Evolutionary conservation across 192 early-diverging fungal genomes (phyloP).

Genomic region (Ambispora gerdemannii): DNA sequence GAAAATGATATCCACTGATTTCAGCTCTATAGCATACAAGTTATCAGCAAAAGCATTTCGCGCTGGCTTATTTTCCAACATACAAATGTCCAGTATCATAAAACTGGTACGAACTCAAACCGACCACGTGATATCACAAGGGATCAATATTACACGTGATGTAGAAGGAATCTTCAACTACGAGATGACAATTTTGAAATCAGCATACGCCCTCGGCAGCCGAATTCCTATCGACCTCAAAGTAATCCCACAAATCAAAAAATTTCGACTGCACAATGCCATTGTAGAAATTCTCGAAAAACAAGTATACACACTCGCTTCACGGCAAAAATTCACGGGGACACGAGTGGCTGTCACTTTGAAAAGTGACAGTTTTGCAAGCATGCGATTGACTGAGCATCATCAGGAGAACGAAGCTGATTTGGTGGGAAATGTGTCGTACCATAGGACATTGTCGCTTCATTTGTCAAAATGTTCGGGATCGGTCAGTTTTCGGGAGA

Average conservation of each 20-base stretch:
- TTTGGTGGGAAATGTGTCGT: constrained; percentile 13
- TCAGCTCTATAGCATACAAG: background rate
- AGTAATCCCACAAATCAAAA: constrained; percentile 15
- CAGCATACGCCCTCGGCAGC: background rate
- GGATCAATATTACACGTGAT: constrained; percentile 18
- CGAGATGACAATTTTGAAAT: too few species aligned
- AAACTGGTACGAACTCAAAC: constrained; percentile 20
- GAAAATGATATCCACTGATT: constrained; percentile 1
- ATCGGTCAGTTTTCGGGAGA: constrained; percentile 10
- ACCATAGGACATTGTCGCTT: constrained; percentile 10
- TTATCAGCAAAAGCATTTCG: constrained; percentile 11
- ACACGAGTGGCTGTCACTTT: background rate
- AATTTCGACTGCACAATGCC: background rate
- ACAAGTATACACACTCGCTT: background rate
- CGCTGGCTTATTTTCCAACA: constrained; percentile 1
- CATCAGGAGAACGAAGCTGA: constrained; percentile 8
- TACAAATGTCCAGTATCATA: background rate
- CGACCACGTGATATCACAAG: constrained; percentile 17
- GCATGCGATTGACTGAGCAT: constrained; percentile 2
- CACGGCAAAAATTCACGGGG: background rate
- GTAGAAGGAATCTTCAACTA: constrained; percentile 10
- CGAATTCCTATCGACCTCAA: constrained; percentile 19
- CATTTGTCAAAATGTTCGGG: background rate
- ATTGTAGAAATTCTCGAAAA: constrained; percentile 9
- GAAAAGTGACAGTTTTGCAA: background rate